A percentile compares a stretch with the other conserved stretches of the same genome.
These are phyloP conservation scores for Tremellales sp. DNA, from an alignment of 1,284 basidiomycete species.

Conservation along the genomic window DNA sequence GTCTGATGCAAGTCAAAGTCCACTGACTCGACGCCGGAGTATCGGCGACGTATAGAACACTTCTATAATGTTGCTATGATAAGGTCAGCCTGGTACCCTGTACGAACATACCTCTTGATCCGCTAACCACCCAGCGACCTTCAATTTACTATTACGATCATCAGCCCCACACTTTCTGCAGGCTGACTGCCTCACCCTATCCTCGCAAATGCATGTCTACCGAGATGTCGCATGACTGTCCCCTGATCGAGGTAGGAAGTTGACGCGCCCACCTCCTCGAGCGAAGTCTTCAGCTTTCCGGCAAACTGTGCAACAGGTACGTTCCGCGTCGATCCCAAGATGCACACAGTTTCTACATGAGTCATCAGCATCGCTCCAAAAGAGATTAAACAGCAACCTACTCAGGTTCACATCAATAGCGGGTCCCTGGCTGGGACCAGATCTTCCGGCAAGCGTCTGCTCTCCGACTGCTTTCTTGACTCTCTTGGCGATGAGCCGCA, in stretches of 20 bases:
- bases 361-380: slow-evolving; percentile 21
- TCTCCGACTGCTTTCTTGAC: slow-evolving; percentile 76
- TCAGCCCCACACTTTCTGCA: neutral
- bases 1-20: slow-evolving; percentile 95
- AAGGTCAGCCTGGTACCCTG: neutral
- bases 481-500: slow-evolving; percentile 88
- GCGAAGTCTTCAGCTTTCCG: slow-evolving; percentile 75
- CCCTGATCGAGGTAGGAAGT: slow-evolving; percentile 89
- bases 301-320: slow-evolving; percentile 85
- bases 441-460: slow-evolving; percentile 13
- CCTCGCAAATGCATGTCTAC: slow-evolving; percentile 84
- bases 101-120: slow-evolving; percentile 75
- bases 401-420: slow-evolving; percentile 67
- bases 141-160: slow-evolving; percentile 62
- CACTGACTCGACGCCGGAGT: slow-evolving; percentile 86
- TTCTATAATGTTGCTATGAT: slow-evolving; percentile 68
- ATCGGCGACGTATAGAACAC: slow-evolving; percentile 89
- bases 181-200: slow-evolving; percentile 55
- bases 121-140: slow-evolving; percentile 87
- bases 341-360: slow-evolving; percentile 43
- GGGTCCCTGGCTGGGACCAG: slow-evolving; percentile 40
- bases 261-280: slow-evolving; percentile 82
- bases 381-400: slow-evolving; percentile 81
- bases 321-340: slow-evolving; percentile 59
- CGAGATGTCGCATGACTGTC: slow-evolving; percentile 81